These are phyloP conservation scores for Myochromella boudieri DNA, from an alignment of 768 basidiomycete genomes.

Conservation along the genomic window DNA sequence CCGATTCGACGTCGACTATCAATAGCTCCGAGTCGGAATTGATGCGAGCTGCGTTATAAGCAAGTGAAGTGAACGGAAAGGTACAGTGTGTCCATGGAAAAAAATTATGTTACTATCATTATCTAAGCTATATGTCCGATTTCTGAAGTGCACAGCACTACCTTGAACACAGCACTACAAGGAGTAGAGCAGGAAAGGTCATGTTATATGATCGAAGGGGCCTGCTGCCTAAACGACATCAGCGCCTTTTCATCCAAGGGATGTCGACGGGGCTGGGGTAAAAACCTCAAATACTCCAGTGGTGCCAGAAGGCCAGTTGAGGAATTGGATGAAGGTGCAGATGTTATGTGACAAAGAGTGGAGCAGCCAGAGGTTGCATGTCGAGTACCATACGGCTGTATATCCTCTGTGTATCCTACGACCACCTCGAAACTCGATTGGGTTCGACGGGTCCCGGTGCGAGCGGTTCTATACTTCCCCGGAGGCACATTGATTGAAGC, in stretches of 20 bases:
- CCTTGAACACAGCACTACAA: no score
- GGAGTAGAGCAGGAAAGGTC: no score
- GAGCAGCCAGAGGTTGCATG: neutral
- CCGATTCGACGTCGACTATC: neutral
- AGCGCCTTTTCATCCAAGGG: conserved; percentile 71
- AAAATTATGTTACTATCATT: no score
- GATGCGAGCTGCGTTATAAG: neutral
- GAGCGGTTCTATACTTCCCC: conserved; percentile 66
- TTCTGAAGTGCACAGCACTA: no score
- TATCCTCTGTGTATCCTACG: conserved; percentile 5
- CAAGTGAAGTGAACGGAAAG: no score
- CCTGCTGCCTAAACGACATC: conserved; percentile 49
- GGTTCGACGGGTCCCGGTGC: conserved; percentile 40
- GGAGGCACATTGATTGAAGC: conserved; percentile 52
- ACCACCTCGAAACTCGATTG: conserved; percentile 12
- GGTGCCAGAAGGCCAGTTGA: conserved; percentile 49
- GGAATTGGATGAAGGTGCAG: neutral
- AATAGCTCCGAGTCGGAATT: neutral
- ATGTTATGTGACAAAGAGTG: neutral
- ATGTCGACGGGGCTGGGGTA: conserved; percentile 63
- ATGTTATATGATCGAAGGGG: conserved; percentile 10
- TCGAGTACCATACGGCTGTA: neutral
- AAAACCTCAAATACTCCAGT: conserved; percentile 58
- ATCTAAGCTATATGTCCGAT: no score
- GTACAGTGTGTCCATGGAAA: no score